These are phyloP conservation scores for Diaporthe longicolla DNA, from an alignment of 2,329 filamentous ascomycete genomes.

Conservation along the genomic window DNA sequence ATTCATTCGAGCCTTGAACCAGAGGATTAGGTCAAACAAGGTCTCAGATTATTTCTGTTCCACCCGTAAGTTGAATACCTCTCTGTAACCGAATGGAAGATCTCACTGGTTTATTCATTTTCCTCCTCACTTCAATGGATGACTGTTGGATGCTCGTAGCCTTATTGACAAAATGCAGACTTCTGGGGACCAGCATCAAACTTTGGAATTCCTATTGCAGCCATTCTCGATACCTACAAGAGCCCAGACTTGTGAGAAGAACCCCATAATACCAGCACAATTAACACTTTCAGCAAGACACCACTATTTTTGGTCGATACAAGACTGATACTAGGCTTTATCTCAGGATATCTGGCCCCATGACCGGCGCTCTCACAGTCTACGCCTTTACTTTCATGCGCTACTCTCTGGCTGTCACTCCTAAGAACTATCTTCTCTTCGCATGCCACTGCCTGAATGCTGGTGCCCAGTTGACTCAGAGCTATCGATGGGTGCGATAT, in stretches of 20 bases:
- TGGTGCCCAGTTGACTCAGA: slow-evolving; percentile 76
- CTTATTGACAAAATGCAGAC: slow-evolving; percentile 64
- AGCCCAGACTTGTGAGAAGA: slow-evolving; percentile 81
- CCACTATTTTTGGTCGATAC: too few species aligned
- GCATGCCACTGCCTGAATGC: slow-evolving; percentile 79
- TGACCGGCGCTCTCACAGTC: slow-evolving; percentile 76
- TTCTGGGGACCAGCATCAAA: slow-evolving; percentile 92
- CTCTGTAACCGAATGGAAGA: not conserved
- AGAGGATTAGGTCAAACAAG: slow-evolving; percentile 87
- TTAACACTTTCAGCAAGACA: not conserved
- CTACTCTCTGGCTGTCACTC: slow-evolving; percentile 76
- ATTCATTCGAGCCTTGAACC: slow-evolving; percentile 83
- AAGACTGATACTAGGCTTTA: slow-evolving; percentile 49
- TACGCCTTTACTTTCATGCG: slow-evolving; percentile 82
- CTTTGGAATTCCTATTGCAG: slow-evolving; percentile 88
- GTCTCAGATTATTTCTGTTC: slow-evolving; percentile 86
- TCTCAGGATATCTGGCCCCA: slow-evolving; percentile 74
- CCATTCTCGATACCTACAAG: slow-evolving; percentile 87
- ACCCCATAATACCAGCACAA: not conserved
- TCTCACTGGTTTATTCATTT: too few species aligned
- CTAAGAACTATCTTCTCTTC: slow-evolving; percentile 79
- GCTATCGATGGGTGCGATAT: slow-evolving; percentile 77
- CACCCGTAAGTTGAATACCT: slow-evolving; percentile 76
- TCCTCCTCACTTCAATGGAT: too few species aligned
- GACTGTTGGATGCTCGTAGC: too few species aligned